These are phyloP conservation scores for Gremmenia infestans DNA, from an alignment of 2,329 filamentous ascomycete species.

Conservation along the genomic window DNA sequence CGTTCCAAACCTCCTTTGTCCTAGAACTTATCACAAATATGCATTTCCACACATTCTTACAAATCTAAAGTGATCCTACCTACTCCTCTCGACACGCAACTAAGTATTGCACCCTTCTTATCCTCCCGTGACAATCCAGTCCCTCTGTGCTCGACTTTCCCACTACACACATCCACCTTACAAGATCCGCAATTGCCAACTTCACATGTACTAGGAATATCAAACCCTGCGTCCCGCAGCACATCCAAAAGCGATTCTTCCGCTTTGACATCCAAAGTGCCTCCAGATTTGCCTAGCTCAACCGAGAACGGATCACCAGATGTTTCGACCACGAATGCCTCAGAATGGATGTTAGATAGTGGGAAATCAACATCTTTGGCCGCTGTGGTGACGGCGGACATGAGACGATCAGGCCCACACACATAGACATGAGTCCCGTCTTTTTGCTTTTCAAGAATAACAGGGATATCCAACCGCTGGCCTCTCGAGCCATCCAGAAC, in stretches of 20 bases:
- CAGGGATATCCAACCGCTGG: slow-evolving; percentile 45
- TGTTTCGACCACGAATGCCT: slow-evolving; percentile 50
- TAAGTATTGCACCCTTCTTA: slow-evolving; percentile 21
- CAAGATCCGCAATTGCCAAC: slow-evolving; percentile 40
- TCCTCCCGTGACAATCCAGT: slow-evolving; percentile 34
- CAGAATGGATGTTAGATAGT: slow-evolving; percentile 51
- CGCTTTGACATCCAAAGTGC: slow-evolving; percentile 39
- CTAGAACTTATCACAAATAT: not conserved
- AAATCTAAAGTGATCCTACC: slow-evolving; percentile 14
- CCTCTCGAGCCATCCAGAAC: slow-evolving; percentile 48
- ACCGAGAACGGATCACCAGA: slow-evolving; percentile 56
- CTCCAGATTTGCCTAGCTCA: slow-evolving; percentile 40
- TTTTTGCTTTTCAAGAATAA: slow-evolving; percentile 40
- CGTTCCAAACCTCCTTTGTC: too few species aligned
- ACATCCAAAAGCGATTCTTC: slow-evolving; percentile 38
- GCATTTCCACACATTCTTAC: not conserved
- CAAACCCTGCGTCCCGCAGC: slow-evolving; percentile 35
- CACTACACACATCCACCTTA: slow-evolving; percentile 34
- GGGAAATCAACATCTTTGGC: slow-evolving; percentile 39
- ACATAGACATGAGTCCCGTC: slow-evolving; percentile 55
- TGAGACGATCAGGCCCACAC: slow-evolving; percentile 53
- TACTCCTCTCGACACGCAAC: slow-evolving; percentile 19
- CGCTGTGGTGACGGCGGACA: slow-evolving; percentile 43
- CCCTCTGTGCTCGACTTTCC: slow-evolving; percentile 35
- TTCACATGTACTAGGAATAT: slow-evolving; percentile 38